Evolutionary conservation across 495 filamentous ascomycete species (phyloP), one percentile per base, ranked within the genome.

Genomic region (Hypoxylon subgilvum): DNA sequence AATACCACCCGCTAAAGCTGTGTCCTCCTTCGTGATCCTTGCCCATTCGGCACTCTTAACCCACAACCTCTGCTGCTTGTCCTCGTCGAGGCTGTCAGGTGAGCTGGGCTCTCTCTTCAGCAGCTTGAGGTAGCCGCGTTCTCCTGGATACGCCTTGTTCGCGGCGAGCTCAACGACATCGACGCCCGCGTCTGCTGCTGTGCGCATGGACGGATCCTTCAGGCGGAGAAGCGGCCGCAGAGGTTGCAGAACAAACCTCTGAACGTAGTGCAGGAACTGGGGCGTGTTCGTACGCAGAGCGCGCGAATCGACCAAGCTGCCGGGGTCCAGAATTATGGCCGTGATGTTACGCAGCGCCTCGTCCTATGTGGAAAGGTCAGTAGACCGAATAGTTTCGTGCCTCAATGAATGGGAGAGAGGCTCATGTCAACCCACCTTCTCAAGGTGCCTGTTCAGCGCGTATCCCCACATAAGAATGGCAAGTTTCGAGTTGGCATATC

Each of bases 11-110:
- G 52, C 27, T 1, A 68, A 42, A 10, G 42, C 47, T 7, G 66
- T 66, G 14, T 63, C 43, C 14, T 65, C 65, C 14, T 52, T 56
- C 8, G 49, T 52, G 41, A 75, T 62, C 19, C 54, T 60, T 23
- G 66, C 66, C 80, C 78, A 83, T 52, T 76, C 60, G 47, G 73
- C 44, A 16, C 61, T 79, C 59, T 76, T 77, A 14, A 21, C 27
- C 78, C 78, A 83, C 10, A 82, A 18, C 32, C 36, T 64, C 36
- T 77, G 57, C 62, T 80, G 75, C 64, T 69, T 76, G 39, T 59
- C 59, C 53, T 72, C 68, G 32, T 76, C 62, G 18, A 63, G 25
- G 34, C 71, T 80, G 6, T 74, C 74, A 13, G 68, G 66, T 4
- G 75, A 72, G 52, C 73, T 76, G 9, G 64, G 50, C 18, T 70